A percentile compares a stretch with the other conserved stretches of the same genome.
These are phyloP conservation scores for Saksenaea vasiformis DNA, from an alignment of 371 early-diverging fungal genomes.

Conservation along the genomic window DNA sequence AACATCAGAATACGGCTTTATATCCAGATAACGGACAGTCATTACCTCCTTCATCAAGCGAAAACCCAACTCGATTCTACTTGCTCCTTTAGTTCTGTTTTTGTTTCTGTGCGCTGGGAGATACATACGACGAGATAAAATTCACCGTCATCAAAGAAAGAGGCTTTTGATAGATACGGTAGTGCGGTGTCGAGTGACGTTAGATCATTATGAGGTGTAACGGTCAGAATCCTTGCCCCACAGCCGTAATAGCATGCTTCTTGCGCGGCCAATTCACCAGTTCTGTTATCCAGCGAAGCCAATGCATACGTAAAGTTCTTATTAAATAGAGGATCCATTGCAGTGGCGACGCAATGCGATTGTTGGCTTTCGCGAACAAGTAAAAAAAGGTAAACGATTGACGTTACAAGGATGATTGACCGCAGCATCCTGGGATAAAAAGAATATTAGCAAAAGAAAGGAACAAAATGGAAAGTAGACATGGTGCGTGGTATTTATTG, in stretches of 20 bases:
- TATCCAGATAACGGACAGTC: neutral
- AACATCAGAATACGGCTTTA: neutral
- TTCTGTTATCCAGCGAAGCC: neutral
- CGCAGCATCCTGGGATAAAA: neutral
- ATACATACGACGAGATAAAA: neutral
- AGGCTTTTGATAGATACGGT: neutral
- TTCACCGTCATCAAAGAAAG: neutral
- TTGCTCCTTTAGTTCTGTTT: neutral
- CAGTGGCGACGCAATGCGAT: conserved; percentile 63
- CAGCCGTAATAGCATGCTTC: conserved; percentile 3
- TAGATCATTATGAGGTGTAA: neutral
- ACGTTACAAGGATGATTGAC: conserved; percentile 31
- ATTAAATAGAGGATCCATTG: neutral
- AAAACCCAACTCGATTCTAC: neutral
- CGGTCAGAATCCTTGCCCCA: neutral
- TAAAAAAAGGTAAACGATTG: conserved; percentile 63
- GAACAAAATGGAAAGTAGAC: conserved; percentile 17
- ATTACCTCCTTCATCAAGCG: neutral
- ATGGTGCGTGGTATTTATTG: conserved; percentile 10
- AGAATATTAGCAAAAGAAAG: conserved; percentile 12
- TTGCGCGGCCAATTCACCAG: neutral
- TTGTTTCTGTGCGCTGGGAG: neutral
- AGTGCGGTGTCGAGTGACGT: neutral
- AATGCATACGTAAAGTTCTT: neutral
- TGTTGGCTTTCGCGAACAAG: conserved; percentile 65